Percentiles rank a stretch among this genome's conserved stretches.
These are phyloP conservation scores for Alternaria sp. DNA, from an alignment of 2,329 filamentous ascomycete species.

Conservation along the genomic window DNA sequence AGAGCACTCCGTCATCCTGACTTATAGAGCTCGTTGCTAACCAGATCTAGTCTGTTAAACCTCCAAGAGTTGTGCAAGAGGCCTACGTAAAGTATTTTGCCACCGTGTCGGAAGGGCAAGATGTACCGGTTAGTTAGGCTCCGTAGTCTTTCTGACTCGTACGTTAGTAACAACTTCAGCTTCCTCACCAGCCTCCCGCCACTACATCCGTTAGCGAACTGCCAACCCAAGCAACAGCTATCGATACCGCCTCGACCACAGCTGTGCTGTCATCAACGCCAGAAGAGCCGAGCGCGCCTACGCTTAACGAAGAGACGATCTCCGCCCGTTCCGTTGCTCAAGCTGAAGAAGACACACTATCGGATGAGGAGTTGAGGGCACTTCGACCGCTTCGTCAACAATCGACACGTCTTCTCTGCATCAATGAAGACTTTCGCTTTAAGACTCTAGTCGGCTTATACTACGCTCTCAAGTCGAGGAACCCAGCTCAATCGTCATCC, in stretches of 20 bases:
- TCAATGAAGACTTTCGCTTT: not conserved
- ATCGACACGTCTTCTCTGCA: not conserved
- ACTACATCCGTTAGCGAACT: too few relatives aligned
- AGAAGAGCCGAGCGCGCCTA: not conserved
- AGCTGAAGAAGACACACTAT: not conserved
- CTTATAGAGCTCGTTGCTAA: not conserved
- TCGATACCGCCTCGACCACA: too few relatives aligned
- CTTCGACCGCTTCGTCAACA: not conserved
- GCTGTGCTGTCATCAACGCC: too few relatives aligned
- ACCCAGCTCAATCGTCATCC: not conserved
- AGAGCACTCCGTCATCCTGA: not conserved
- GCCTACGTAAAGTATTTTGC: too few relatives aligned
- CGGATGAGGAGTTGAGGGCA: not conserved
- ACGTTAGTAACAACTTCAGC: too few relatives aligned
- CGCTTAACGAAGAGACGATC: not conserved
- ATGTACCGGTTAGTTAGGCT: not conserved
- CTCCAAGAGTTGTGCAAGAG: not conserved
- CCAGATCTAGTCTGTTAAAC: not conserved
- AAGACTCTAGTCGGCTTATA: not conserved
- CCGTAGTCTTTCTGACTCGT: too few relatives aligned
- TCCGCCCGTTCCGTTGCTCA: not conserved
- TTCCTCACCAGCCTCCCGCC: too few relatives aligned
- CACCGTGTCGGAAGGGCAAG: not conserved
- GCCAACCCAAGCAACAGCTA: too few relatives aligned
- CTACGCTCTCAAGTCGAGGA: not conserved